Conservation (phyloP, 345 rosid genomes). For the Eucalyptus camaldulensis region DNA sequence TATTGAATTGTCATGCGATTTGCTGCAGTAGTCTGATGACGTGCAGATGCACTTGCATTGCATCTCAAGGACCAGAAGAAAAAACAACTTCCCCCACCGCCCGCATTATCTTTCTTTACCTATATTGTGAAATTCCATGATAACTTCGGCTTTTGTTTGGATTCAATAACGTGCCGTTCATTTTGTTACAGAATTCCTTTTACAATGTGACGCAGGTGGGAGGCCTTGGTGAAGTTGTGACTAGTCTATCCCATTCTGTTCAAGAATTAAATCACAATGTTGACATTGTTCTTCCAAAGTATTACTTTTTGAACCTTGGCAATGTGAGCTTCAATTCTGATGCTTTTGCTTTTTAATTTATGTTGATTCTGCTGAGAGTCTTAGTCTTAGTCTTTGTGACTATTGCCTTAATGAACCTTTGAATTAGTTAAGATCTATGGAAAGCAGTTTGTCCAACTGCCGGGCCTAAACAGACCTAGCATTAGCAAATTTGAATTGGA, state of each 20-base stretch:
- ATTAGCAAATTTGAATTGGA: background rate
- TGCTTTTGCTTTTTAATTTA: background rate
- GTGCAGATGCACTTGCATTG: background rate
- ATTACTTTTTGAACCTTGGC: constrained; percentile 62
- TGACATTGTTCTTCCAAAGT: constrained; percentile 78
- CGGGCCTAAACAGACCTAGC: background rate
- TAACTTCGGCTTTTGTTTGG: background rate
- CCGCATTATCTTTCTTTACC: background rate
- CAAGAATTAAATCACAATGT: constrained; percentile 88
- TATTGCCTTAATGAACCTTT: background rate
- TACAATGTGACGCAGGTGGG: constrained; percentile 51
- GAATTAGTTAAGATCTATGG: background rate
- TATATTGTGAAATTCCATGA: background rate
- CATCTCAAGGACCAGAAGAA: background rate
- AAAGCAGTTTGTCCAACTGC: background rate
- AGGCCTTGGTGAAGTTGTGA: constrained; percentile 93
- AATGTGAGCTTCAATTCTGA: constrained; percentile 43
- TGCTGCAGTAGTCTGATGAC: background rate
- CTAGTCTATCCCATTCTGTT: constrained; percentile 94
- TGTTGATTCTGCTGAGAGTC: background rate
- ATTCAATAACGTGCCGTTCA: background rate
- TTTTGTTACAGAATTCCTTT: background rate
- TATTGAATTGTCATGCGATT: background rate
- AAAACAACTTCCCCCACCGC: background rate
- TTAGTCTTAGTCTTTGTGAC: background rate